phyloP scores from a whole-genome alignment of 2,329 filamentous ascomycete genomes.

The Diaporthe sp. region DNA sequence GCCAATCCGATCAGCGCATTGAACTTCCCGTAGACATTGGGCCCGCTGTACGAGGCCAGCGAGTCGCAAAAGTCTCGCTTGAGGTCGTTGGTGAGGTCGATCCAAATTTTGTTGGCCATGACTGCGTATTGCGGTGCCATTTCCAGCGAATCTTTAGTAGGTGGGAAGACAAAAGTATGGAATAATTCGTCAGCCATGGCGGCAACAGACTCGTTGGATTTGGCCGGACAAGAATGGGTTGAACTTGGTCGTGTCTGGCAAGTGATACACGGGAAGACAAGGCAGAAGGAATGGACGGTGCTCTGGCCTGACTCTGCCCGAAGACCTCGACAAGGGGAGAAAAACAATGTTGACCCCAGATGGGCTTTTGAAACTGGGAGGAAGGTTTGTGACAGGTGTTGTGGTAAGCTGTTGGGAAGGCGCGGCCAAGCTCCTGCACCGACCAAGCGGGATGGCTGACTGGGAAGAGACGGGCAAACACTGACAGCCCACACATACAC shows the following conservation, averaged over 20 bases:
- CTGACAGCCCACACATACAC: background rate
- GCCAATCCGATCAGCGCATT: background rate
- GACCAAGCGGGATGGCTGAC: background rate
- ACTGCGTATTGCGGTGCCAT: background rate
- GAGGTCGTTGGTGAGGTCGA: background rate
- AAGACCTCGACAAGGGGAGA: background rate
- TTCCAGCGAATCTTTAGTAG: too few relatives aligned
- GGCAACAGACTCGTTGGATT: background rate
- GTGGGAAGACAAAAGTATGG: too few relatives aligned
- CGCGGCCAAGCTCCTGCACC: background rate
- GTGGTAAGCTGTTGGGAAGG: background rate
- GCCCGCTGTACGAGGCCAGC: background rate
- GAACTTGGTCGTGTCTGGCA: background rate
- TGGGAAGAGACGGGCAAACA: background rate
- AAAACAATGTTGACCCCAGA: background rate
- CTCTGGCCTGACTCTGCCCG: accelerated
- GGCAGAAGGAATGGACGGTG: too few relatives aligned
- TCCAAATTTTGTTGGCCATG: background rate
- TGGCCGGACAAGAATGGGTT: background rate
- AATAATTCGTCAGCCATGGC: background rate
- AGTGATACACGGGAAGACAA: background rate
- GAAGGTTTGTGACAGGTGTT: background rate
- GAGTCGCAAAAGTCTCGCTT: background rate
- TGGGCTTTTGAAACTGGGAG: background rate
- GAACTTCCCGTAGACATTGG: background rate